Base-by-base conservation (phyloP, 345 rosid species). In the Draba incana region DNA sequence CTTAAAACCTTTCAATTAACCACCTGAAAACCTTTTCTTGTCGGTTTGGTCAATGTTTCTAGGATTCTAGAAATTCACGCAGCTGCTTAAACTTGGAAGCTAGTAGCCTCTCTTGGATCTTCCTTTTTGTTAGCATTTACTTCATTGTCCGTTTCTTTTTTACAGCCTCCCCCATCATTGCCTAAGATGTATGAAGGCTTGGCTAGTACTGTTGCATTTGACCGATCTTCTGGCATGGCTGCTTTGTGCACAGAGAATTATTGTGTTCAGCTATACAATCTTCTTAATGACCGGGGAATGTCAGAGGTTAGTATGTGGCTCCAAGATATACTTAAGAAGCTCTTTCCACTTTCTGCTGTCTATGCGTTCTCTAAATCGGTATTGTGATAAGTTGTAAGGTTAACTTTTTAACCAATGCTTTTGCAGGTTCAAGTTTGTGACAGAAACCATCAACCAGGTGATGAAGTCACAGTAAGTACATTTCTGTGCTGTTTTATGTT, bases 391-490 rank as follows among this genome's bases (percentile, higher is more conserved):
- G 11, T 45, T 45, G 60, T 25, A 33, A 30, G 3, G 10, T 57
- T 48, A 55, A 52, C 10, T n/a, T 50, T 44, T 13, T 28, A 10
- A 48, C 20, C n/a, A 60, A 31, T 67, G 42, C 15, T 49, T 49
- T 46, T 62, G 23, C 84, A 93, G 98, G 90, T 90, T 77, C 92
- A 85, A 84, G 94, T 93, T 61, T 90, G 94, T 79, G 99, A 91
- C 78, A 89, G 98, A 85, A 94, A 86, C 77, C 92, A 94, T 80
- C 99, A 94, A 68, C 98, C 99, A 11, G 92, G 86, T 47, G 96
- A 91, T 81, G 96, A 83, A 53, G 68, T 89, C 77, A 89, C 92
- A 83, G 99, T 94, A 83, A 67, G 77, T 57, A 52, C 30, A 49
- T 28, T 33, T 51, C 13, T 20, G 11, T 38, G 0, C 55, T 46